Base-by-base conservation (phyloP, 345 rosid species). In the Passiflora organensis region DNA sequence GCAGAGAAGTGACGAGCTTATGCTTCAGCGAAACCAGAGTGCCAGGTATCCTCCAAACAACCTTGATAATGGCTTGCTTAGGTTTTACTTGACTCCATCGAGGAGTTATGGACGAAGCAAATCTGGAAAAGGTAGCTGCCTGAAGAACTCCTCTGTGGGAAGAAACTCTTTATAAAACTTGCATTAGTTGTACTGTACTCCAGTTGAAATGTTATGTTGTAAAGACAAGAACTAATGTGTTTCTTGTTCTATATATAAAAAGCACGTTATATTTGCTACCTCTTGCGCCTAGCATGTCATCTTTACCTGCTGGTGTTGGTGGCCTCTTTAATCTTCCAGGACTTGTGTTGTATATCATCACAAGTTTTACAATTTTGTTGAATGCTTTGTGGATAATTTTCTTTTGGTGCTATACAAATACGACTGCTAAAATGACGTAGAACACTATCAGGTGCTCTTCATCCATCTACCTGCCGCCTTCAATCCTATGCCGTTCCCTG, bases 41-140 rank as follows among this genome's bases (percentile, higher is more conserved):
- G 89, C 85, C 22, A 83, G 96, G 66, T 85, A 81, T 61, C 86
- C 97, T 1, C 89, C 96, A 0, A 84, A 72, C 72, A 63, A 71
- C 63, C 63, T 80, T n/a, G 95, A 86, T 32, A 78, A 83, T 63
- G 97, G 99, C 42, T 55, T 86, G 69, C 60, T 89, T 56, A 76
- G 87, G 77, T 89, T 84, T 61, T 84, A 89, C 86, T 64, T 75
- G 76, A 80, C 94, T 10, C 91, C 95, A 16, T 54, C 57, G 66
- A 80, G 80, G 76, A 78, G 67, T 76, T 71, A 70, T 43, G 70
- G 66, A 68, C 70, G 71, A 62, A 82, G 78, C 80, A 77, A 77
- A 72, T 75, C 91, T 16, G 75, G 88, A 55, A 81, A 71, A 47
- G 71, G 74, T 73, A 72, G 5, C 34, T 2, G 82, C 69, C 74